Percentiles rank a stretch among this genome's conserved stretches.
phyloP scores from a whole-genome alignment of 345 rosid genomes.

The Salix arbutifolia region DNA sequence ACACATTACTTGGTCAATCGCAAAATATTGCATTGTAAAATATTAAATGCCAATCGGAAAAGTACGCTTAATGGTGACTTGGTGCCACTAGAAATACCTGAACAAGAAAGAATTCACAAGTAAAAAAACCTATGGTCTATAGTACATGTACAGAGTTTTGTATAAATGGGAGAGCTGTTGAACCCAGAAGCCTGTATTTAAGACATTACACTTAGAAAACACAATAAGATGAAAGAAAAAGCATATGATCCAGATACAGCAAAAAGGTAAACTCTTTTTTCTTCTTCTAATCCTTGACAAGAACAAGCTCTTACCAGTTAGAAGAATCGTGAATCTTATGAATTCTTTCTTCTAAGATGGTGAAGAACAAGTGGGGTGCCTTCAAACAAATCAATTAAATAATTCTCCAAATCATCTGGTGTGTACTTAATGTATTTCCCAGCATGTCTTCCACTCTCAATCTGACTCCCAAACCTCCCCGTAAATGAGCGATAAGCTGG shows the following conservation, averaged over 20 bases:
- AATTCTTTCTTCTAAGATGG: constrained; percentile 68
- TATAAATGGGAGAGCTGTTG: constrained; percentile 32
- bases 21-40: background rate
- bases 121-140: constrained; percentile 25
- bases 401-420: constrained; percentile 85
- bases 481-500: constrained; percentile 87
- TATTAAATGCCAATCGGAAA: background rate
- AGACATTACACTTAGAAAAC: constrained; percentile 35
- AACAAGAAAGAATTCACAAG: background rate
- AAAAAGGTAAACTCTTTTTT: constrained; percentile 22
- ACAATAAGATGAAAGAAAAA: constrained; percentile 3
- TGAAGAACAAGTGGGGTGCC: constrained; percentile 78
- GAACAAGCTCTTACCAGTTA: constrained; percentile 29
- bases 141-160: constrained; percentile 51
- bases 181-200: constrained; percentile 38
- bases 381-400: constrained; percentile 76
- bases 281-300: constrained; percentile 19
- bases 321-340: constrained; percentile 32
- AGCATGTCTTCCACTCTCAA: constrained; percentile 76
- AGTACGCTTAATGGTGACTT: constrained; percentile 3
- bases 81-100: constrained; percentile 12
- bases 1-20: background rate
- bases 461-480: constrained; percentile 78
- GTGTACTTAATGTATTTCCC: constrained; percentile 92
- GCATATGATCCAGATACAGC: constrained; percentile 35